Base-by-base conservation (phyloP, 1,284 basidiomycete species). In the Clitocybe nebularis region DNA sequence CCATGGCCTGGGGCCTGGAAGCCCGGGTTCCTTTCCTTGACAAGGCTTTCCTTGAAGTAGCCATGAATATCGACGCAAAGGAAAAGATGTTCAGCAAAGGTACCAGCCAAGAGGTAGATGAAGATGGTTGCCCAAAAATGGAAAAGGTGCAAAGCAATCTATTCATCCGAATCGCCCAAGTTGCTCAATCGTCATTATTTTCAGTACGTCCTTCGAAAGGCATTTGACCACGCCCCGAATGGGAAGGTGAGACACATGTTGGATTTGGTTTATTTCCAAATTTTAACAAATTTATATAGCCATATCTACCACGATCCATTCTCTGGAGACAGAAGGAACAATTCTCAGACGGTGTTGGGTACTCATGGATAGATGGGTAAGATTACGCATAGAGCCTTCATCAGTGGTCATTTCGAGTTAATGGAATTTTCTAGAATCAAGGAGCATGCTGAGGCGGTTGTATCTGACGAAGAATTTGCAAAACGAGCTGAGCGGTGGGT, bases 1-100 rank as follows among this genome's bases (percentile, higher is more conserved):
- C 96, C 5, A 99, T 99, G 96, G 96, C 96, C 1, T 99, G 96
- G 95, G 96, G 96, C 51, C 81, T 99, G 41, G 96, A 99, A 68
- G 94, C 95, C 3, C 91, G 96, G 44, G 96, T 99, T 1, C 96
- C 96, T 10, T 99, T 99, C 84, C 81, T 99, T 43, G 96, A 99
- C 76, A 97, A 94, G 71, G 70, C 79, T 23, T 99, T 99, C 79
- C 75, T 99, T 42, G 93, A 98, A 44, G 88, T 90, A 22, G 77
- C 92, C 3, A 93, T 99, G 92, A 89, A 89, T 71, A 69, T 94
- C 51, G 85, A 95, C 58, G 78, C 96, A 0, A 79, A 83, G 54
- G 77, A 89, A 49, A 99, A 99, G 69, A 83, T 83, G 79, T 99
- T 98, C 69, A 77, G 63, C 60, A 99, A 95, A 66, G 93, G 93